phyloP scores from a whole-genome alignment of 192 early-diverging fungal genomes.

The Entomortierella lignicola region DNA sequence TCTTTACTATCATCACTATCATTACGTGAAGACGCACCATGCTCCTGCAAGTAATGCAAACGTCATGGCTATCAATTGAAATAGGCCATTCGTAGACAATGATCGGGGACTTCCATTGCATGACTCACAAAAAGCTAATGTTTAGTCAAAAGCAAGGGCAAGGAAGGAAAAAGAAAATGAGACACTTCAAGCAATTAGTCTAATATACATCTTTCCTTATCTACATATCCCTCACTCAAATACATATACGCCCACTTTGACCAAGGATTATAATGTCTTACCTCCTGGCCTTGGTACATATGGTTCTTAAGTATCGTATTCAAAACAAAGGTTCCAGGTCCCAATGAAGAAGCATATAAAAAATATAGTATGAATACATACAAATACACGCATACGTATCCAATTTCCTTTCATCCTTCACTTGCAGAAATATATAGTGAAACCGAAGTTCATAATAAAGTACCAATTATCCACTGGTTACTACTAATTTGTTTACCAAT shows the following conservation, averaged over 20 bases:
- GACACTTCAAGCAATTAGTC: neutral
- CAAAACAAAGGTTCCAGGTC: neutral
- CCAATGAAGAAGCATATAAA: neutral
- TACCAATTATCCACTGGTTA: constrained; percentile 11
- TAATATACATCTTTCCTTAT: neutral
- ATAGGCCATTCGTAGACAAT: neutral
- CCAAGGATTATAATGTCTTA: neutral
- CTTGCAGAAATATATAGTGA: neutral
- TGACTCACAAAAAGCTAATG: neutral
- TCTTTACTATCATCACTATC: too few relatives aligned
- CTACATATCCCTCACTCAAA: neutral
- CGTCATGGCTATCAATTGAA: neutral
- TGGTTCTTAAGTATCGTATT: neutral
- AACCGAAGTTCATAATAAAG: constrained; percentile 28
- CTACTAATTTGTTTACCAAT: constrained; percentile 20
- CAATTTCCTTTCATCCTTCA: too few relatives aligned
- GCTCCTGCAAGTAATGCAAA: neutral
- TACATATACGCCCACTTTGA: neutral
- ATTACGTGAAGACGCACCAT: neutral
- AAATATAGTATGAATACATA: neutral
- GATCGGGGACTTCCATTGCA: neutral
- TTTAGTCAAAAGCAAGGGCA: neutral
- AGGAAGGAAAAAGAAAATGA: neutral
- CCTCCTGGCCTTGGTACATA: neutral
- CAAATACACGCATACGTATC: too few relatives aligned